Evolutionary conservation across 768 basidiomycete genomes (phyloP), one percentile per base, ranked within the genome.

Genomic region (Rhodocollybia butyracea): DNA sequence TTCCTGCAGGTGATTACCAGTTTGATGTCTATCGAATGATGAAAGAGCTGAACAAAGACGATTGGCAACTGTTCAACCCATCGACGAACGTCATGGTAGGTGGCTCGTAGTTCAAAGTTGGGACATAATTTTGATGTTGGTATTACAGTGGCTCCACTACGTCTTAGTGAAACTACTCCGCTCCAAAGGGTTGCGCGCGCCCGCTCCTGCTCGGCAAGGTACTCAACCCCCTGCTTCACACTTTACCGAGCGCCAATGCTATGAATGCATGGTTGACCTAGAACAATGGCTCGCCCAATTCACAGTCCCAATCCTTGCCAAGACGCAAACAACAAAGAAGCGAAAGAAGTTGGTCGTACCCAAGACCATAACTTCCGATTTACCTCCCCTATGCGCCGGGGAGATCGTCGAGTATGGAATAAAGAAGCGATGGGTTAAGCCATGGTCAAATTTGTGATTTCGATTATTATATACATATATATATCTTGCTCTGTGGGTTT

Each of bases 21-120:
- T 98, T 93, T 68, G 94, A 98, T 65, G 77, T 98, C 3, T 99
- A 99, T 64, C 83, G 96, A 40, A 81, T 87, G 71, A 98, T 98
- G 92, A 76, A 77, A 46, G 73, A 75, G 29, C 72, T 84, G 58
- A 84, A 82, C 43, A 71, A 76, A 5, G 74, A 74, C 32, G 66
- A 75, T 39, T 99, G 97, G 97, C 79, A 82, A 60, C 78, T 69
- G 10, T 97, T 85, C 66, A 78, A 83, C 54, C 93, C 93, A 1
- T 69, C 88, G 17, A 94, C 93, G 10, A 98, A 98, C 66, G 84
- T 97, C 34, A 84, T 98, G 83, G 96, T 95, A 64, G 64, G 50
- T 29, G 47, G 41, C 45, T 55, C 26, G 5, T 55, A 12, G 6
- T 3, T 46, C 31, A 5, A 30, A 11, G 31, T 24, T 3, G n/a